These are phyloP conservation scores for Neurospora crassa DNA, from an alignment of 2,329 filamentous ascomycete species.

Conservation along the genomic window DNA sequence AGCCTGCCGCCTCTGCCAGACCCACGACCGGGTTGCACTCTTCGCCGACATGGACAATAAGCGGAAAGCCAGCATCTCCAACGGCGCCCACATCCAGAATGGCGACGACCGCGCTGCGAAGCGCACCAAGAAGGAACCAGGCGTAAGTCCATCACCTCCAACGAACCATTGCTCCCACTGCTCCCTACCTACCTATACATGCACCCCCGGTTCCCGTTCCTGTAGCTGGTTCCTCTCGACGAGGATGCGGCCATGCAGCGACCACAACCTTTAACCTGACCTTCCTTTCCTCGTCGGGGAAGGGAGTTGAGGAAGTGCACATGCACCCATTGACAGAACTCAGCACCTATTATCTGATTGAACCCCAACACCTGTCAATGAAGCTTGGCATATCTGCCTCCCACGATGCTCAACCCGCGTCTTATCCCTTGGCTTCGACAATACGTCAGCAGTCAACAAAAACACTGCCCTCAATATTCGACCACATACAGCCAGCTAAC, in stretches of 20 bases:
- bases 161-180: background rate
- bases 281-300: background rate
- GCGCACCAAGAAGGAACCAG: slow-evolving; percentile 40
- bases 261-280: background rate
- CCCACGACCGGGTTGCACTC: slow-evolving; percentile 5
- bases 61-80: slow-evolving; percentile 39
- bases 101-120: slow-evolving; percentile 45
- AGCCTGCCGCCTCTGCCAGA: background rate
- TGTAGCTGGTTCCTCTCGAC: background rate
- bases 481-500: slow-evolving; percentile 7
- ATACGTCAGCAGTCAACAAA: background rate
- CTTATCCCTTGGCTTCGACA: background rate
- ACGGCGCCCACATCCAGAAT: slow-evolving; percentile 34
- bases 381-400: background rate
- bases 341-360: background rate
- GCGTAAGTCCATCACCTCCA: slow-evolving; percentile 27
- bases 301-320: background rate
- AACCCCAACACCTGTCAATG: background rate
- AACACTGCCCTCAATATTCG: slow-evolving; percentile 6
- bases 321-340: background rate
- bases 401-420: background rate
- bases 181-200: background rate
- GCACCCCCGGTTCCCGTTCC: background rate
- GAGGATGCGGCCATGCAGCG: background rate
- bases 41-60: slow-evolving; percentile 42